These are phyloP conservation scores for Coemansia sp. DNA, from an alignment of 192 early-diverging fungal species.

Conservation along the genomic window DNA sequence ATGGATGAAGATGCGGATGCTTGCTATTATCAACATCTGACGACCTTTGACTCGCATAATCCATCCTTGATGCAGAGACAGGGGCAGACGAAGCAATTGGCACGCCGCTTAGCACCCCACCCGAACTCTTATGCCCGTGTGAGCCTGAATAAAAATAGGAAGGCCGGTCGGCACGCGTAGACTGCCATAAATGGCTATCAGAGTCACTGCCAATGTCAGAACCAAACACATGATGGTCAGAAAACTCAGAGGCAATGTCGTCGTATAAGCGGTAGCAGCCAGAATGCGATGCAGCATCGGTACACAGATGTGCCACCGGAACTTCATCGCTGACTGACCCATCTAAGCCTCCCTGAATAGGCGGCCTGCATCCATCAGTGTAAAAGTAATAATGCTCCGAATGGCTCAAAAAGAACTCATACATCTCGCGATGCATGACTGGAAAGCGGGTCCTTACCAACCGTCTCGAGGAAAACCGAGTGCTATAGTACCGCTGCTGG, in stretches of 20 bases:
- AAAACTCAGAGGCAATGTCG: slow-evolving; percentile 20
- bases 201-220: slow-evolving; percentile 23
- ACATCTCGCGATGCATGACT: slow-evolving; percentile 45
- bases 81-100: slow-evolving; percentile 47
- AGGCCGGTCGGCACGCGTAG: slow-evolving; percentile 4
- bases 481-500: slow-evolving; percentile 55
- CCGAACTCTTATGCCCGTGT: not conserved
- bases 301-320: slow-evolving; percentile 18
- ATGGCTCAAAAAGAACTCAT: slow-evolving; percentile 50
- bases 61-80: slow-evolving; percentile 29
- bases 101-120: not conserved
- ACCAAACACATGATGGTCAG: slow-evolving; percentile 10
- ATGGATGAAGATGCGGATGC: slow-evolving; percentile 2
- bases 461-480: slow-evolving; percentile 51
- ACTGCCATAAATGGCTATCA: slow-evolving; percentile 29
- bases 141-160: slow-evolving; percentile 16
- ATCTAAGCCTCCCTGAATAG: not conserved
- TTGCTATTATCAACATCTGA: slow-evolving; percentile 6
- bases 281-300: slow-evolving; percentile 32
- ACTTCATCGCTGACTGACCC: slow-evolving; percentile 11
- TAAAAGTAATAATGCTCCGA: slow-evolving; percentile 48
- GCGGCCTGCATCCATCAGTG: slow-evolving; percentile 37
- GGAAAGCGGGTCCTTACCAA: slow-evolving; percentile 41
- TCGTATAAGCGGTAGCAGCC: slow-evolving; percentile 56
- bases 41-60: slow-evolving; percentile 7